Conservation (phyloP, 2,329 filamentous ascomycete species). For the Daldinia eschscholtzii region DNA sequence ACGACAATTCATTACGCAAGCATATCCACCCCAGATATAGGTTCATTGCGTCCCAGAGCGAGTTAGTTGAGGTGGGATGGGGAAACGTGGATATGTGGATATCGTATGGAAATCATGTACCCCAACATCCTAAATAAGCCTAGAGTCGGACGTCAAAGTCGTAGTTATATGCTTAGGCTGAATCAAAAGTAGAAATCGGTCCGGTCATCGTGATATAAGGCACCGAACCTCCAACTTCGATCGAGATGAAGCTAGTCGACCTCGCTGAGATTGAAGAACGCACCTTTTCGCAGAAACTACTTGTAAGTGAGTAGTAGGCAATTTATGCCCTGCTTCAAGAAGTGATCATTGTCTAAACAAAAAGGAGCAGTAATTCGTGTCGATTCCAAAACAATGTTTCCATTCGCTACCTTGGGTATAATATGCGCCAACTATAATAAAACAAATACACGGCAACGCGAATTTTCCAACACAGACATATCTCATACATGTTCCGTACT, state of each 20-base stretch:
- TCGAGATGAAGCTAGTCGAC: conserved; percentile 9
- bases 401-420: conserved; percentile 33
- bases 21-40: neutral
- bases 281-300: too few species aligned
- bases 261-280: neutral
- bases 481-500: conserved; percentile 29
- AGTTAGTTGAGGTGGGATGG: conserved; percentile 6
- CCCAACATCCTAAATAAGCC: conserved; percentile 24
- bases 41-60: neutral
- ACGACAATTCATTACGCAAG: neutral
- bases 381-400: conserved; percentile 9
- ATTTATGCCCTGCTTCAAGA: neutral
- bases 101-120: conserved; percentile 16
- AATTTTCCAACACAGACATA: conserved; percentile 17
- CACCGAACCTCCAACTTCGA: conserved; percentile 25
- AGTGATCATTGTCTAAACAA: neutral
- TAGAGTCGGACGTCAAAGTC: conserved; percentile 12
- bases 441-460: conserved; percentile 8
- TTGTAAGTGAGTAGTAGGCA: neutral
- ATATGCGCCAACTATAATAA: conserved; percentile 14
- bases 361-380: neutral
- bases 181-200: conserved; percentile 17
- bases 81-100: conserved; percentile 21
- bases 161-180: conserved; percentile 17
- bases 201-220: conserved; percentile 22